phyloP scores from a whole-genome alignment of 176 grass and related monocot species.

The Cocos nucifera region DNA sequence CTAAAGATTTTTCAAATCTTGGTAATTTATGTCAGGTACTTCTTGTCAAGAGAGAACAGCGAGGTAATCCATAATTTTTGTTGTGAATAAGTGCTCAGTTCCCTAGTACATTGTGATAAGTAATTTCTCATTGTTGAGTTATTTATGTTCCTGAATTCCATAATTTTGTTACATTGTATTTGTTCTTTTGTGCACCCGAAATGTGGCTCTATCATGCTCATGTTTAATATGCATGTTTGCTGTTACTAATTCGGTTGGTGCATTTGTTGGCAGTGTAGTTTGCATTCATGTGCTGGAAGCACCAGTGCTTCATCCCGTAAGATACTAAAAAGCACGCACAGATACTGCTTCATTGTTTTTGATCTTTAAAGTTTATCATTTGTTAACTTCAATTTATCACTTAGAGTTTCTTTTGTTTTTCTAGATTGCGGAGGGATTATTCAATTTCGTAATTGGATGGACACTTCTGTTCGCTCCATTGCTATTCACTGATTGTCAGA shows the following conservation, averaged over 20 bases:
- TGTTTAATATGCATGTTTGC: background rate
- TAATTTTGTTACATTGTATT: background rate
- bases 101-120: no score
- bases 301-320: conserved; percentile 80
- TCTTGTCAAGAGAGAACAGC: no score
- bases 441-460: conserved; percentile 88
- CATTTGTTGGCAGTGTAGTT: conserved; percentile 48
- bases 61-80: no score
- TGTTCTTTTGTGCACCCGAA: background rate
- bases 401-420: background rate
- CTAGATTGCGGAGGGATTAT: conserved; percentile 72
- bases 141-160: background rate
- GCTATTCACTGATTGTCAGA: conserved; percentile 55
- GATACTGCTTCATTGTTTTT: background rate
- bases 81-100: no score
- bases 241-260: conserved; percentile 18
- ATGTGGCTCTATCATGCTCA: background rate
- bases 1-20: no score
- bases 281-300: conserved; percentile 65
- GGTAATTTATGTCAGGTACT: no score
- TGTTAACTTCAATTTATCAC: background rate
- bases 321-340: background rate
- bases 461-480: conserved; percentile 78
- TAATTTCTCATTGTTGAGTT: background rate
- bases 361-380: background rate